These are phyloP conservation scores for Boletus sp. DNA, from an alignment of 768 basidiomycete species.

Conservation along the genomic window DNA sequence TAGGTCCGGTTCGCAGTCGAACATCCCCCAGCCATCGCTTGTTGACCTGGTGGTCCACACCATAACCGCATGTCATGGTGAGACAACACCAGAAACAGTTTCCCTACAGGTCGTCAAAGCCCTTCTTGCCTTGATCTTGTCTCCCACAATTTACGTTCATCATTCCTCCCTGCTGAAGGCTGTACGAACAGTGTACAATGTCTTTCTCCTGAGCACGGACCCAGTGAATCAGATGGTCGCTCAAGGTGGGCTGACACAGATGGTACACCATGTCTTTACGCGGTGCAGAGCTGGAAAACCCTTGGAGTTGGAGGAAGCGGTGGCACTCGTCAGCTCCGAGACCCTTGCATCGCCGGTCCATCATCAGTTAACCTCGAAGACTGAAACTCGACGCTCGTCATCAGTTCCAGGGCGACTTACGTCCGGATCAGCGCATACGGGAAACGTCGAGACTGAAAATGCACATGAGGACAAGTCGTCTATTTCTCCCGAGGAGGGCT, in stretches of 20 bases:
- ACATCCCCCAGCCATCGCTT: slow-evolving; percentile 63
- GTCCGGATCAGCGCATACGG: not conserved
- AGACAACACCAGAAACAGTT: slow-evolving; percentile 83
- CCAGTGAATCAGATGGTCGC: slow-evolving; percentile 96
- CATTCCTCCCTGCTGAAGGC: slow-evolving; percentile 95
- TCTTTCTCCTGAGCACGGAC: slow-evolving; percentile 88
- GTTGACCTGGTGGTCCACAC: slow-evolving; percentile 94
- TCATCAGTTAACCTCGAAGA: slow-evolving; percentile 1
- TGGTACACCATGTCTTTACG: slow-evolving; percentile 95
- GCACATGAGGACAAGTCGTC: not conserved
- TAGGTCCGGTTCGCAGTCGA: slow-evolving; percentile 44
- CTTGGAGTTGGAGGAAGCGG: slow-evolving; percentile 15
- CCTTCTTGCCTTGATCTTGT: slow-evolving; percentile 83
- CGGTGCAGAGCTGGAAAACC: slow-evolving; percentile 53
- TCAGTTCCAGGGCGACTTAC: not conserved
- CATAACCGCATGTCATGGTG: slow-evolving; percentile 87
- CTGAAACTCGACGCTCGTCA: slow-evolving; percentile 13
- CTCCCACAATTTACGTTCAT: slow-evolving; percentile 83
- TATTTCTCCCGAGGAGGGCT: not conserved
- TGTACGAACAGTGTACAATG: slow-evolving; percentile 96
- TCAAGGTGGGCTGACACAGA: slow-evolving; percentile 95
- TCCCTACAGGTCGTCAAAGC: slow-evolving; percentile 97
- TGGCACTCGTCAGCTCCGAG: slow-evolving; percentile 21
- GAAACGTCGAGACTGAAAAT: slow-evolving; percentile 1
- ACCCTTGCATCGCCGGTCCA: slow-evolving; percentile 6